A percentile compares a stretch with the other conserved stretches of the same genome.
These are phyloP conservation scores for Scedosporium aurantiacum DNA, from an alignment of 2,329 filamentous ascomycete species.

Conservation along the genomic window DNA sequence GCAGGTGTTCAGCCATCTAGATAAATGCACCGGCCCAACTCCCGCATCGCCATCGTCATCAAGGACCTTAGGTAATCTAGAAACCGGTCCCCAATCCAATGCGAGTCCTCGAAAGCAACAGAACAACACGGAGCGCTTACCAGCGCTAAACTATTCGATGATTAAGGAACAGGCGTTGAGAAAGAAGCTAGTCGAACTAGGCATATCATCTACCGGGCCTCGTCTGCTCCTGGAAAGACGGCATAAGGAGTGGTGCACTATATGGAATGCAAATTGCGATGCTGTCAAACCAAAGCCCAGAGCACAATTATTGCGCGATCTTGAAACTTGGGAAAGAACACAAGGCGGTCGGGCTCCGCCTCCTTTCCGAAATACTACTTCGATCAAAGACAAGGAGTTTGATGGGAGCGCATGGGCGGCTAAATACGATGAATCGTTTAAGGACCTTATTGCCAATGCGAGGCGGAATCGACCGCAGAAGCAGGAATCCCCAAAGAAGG, in stretches of 20 bases:
- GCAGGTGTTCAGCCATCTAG: slow-evolving; percentile 70
- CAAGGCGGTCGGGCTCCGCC: slow-evolving; percentile 52
- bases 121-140: slow-evolving; percentile 51
- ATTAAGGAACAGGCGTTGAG: slow-evolving; percentile 68
- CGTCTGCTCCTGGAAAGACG: slow-evolving; percentile 63
- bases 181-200: slow-evolving; percentile 72
- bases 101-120: slow-evolving; percentile 17
- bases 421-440: slow-evolving; percentile 65
- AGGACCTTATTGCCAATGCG: slow-evolving; percentile 67
- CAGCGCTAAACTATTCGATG: slow-evolving; percentile 75
- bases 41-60: slow-evolving; percentile 4
- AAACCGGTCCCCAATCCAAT: slow-evolving; percentile 13
- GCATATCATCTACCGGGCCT: slow-evolving; percentile 60
- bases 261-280: slow-evolving; percentile 97
- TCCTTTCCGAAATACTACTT: slow-evolving; percentile 13
- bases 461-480: slow-evolving; percentile 35
- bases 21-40: slow-evolving; percentile 42
- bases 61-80: neutral
- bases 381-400: slow-evolving; percentile 78
- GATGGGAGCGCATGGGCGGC: slow-evolving; percentile 66
- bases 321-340: slow-evolving; percentile 79
- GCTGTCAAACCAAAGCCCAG: slow-evolving; percentile 61
- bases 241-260: slow-evolving; percentile 85
- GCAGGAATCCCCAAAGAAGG: slow-evolving; percentile 21
- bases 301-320: slow-evolving; percentile 60